A percentile compares a stretch with the other conserved stretches of the same genome.
Conservation (phyloP, 176 grass and related monocot species). For the Oryza meyeriana region DNA sequence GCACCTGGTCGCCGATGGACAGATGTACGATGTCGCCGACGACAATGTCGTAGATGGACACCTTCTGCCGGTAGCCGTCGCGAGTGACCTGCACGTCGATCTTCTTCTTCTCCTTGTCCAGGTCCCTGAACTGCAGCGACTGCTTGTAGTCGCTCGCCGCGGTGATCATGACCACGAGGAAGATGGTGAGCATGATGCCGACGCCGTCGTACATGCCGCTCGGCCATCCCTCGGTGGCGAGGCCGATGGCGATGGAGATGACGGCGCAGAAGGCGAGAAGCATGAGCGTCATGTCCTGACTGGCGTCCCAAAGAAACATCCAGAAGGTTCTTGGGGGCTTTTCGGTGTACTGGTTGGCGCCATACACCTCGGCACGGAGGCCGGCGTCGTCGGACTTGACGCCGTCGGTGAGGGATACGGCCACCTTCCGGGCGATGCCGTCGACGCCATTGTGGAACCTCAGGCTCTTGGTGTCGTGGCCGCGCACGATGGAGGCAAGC, state of each 20-base stretch:
- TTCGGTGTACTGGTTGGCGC: slow-evolving; percentile 71
- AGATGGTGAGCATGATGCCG: slow-evolving; percentile 80
- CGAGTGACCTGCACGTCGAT: slow-evolving; percentile 83
- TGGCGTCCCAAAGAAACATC: slow-evolving; percentile 89
- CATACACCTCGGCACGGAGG: slow-evolving; percentile 65
- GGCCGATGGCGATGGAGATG: slow-evolving; percentile 66
- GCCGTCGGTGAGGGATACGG: slow-evolving; percentile 59
- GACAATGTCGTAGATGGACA: slow-evolving; percentile 88
- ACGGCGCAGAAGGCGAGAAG: slow-evolving; percentile 81
- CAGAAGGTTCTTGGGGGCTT: slow-evolving; percentile 82
- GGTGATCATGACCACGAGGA: slow-evolving; percentile 75
- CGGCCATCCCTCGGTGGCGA: slow-evolving; percentile 82
- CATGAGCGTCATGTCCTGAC: slow-evolving; percentile 83
- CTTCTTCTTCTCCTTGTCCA: slow-evolving; percentile 98
- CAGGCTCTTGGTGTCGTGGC: slow-evolving; percentile 61
- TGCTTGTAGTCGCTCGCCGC: slow-evolving; percentile 91
- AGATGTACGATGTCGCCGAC: slow-evolving; percentile 87
- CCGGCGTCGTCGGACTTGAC: slow-evolving; percentile 50
- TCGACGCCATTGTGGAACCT: slow-evolving; percentile 57
- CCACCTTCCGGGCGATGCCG: slow-evolving; percentile 63
- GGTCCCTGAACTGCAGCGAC: slow-evolving; percentile 92
- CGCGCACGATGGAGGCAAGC: slow-evolving; percentile 66
- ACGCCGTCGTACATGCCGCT: slow-evolving; percentile 78
- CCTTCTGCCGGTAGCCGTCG: slow-evolving; percentile 84
- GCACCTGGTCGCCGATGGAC: slow-evolving; percentile 88